Evolutionary conservation across 2,329 filamentous ascomycete genomes (phyloP).

Genomic region (Alternaria ethzedia): DNA sequence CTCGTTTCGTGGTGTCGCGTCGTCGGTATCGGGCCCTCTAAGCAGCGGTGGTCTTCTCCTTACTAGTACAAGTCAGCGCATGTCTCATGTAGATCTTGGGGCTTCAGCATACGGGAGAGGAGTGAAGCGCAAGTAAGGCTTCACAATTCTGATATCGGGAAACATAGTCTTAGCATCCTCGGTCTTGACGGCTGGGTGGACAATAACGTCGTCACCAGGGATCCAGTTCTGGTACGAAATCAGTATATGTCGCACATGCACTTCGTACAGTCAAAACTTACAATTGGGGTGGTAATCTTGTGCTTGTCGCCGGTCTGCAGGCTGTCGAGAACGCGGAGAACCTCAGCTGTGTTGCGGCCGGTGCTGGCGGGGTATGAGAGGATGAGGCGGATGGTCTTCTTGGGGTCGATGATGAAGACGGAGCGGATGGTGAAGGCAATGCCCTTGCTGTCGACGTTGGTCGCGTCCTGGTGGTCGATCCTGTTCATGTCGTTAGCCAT

Average conservation of each 20-base stretch:
- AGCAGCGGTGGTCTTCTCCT: constrained; percentile 62
- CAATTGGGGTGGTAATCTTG: constrained; percentile 65
- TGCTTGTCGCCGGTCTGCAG: constrained; percentile 66
- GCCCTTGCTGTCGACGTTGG: constrained; percentile 64
- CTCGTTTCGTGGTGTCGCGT: background rate
- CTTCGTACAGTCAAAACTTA: background rate
- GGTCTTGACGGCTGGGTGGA: constrained; percentile 64
- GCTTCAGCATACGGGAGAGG: no score
- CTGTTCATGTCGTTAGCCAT: constrained; percentile 33
- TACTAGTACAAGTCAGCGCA: no score
- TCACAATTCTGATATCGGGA: constrained; percentile 66
- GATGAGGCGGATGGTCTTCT: constrained; percentile 68
- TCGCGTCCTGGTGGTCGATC: constrained; percentile 62
- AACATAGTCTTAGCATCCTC: constrained; percentile 65
- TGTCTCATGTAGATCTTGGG: no score
- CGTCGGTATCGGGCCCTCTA: background rate
- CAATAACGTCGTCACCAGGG: constrained; percentile 66
- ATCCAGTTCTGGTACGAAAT: constrained; percentile 46
- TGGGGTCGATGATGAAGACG: constrained; percentile 70
- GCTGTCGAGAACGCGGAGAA: constrained; percentile 59
- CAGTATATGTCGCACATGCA: background rate
- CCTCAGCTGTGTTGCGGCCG: constrained; percentile 62
- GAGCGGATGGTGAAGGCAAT: constrained; percentile 69
- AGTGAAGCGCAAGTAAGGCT: constrained; percentile 67
- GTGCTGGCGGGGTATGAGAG: constrained; percentile 68